These are phyloP conservation scores for Candida railenensis DNA, from an alignment of 805 yeast species.

Conservation along the genomic window DNA sequence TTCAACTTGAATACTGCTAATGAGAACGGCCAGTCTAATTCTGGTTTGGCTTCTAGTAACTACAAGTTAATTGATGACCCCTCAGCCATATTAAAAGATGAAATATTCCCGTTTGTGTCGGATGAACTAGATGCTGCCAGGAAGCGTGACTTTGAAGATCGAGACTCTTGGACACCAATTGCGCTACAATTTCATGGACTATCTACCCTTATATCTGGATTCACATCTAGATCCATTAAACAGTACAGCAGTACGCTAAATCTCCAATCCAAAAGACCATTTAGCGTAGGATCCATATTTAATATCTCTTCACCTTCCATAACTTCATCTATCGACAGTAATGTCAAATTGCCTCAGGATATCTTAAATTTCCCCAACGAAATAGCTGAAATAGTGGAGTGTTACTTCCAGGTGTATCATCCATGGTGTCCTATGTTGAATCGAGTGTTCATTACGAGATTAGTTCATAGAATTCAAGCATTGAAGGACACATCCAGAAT, in stretches of 20 bases:
- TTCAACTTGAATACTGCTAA: neutral
- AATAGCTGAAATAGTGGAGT: conserved; percentile 13
- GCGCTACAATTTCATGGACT: conserved; percentile 20
- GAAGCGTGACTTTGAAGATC: neutral
- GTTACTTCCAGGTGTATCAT: conserved; percentile 18
- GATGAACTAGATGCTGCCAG: conserved; percentile 13
- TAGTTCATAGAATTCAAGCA: conserved; percentile 8
- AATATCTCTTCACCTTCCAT: conserved; percentile 15
- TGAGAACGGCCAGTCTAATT: neutral
- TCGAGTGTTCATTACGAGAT: conserved; percentile 15
- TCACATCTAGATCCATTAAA: conserved; percentile 15
- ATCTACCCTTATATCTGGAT: conserved; percentile 20
- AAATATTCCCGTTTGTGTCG: conserved; percentile 23
- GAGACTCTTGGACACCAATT: conserved; percentile 15
- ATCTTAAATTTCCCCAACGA: conserved; percentile 17
- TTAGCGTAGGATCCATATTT: conserved; percentile 24
- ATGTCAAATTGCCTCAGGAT: conserved; percentile 15
- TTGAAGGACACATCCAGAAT: neutral
- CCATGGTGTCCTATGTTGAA: conserved; percentile 24
- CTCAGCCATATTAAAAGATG: conserved; percentile 14
- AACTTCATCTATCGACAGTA: conserved; percentile 8
- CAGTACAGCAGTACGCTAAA: conserved; percentile 13
- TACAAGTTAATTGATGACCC: conserved; percentile 13
- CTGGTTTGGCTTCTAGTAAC: neutral
- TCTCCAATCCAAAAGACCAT: conserved; percentile 15